Conservation (phyloP, 495 filamentous ascomycete species). For the Parathielavia hyrcaniae region DNA sequence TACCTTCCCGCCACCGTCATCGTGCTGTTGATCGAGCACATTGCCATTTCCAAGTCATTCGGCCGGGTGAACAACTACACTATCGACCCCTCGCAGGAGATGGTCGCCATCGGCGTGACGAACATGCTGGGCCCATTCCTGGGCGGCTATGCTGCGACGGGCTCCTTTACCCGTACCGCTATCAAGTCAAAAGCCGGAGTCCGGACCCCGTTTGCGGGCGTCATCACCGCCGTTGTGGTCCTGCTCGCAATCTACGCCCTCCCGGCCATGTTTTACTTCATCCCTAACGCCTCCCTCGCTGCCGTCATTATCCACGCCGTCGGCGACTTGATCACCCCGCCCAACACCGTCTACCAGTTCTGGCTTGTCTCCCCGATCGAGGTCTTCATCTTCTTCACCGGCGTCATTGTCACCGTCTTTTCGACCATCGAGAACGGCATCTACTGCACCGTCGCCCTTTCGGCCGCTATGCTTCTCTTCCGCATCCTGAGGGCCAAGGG, state of each 20-base stretch:
- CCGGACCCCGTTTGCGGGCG: constrained; percentile 83
- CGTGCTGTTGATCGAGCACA: constrained; percentile 91
- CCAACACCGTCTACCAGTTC: constrained; percentile 92
- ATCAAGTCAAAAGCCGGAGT: constrained; percentile 98
- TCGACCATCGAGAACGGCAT: constrained; percentile 84
- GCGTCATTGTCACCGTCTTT: constrained; percentile 88
- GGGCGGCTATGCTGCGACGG: constrained; percentile 88
- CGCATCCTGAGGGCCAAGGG: constrained; percentile 79
- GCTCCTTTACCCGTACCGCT: constrained; percentile 93
- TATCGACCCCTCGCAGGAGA: constrained; percentile 95
- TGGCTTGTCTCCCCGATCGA: constrained; percentile 90
- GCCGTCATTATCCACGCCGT: constrained; percentile 98
- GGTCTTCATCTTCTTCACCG: constrained; percentile 87
- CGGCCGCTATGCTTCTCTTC: constrained; percentile 74
- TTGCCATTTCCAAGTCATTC: constrained; percentile 97
- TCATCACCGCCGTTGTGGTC: constrained; percentile 83
- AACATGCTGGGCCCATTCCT: constrained; percentile 93
- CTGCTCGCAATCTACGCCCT: constrained; percentile 93
- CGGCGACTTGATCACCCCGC: constrained; percentile 87
- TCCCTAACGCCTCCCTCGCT: constrained; percentile 76
- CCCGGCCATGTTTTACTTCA: constrained; percentile 90
- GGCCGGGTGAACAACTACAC: constrained; percentile 95
- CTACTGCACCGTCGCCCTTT: constrained; percentile 74
- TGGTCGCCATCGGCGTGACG: constrained; percentile 88
- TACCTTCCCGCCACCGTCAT: constrained; percentile 57